Conservation (phyloP, 345 rosid species). For the Aurinia saxatilis region DNA sequence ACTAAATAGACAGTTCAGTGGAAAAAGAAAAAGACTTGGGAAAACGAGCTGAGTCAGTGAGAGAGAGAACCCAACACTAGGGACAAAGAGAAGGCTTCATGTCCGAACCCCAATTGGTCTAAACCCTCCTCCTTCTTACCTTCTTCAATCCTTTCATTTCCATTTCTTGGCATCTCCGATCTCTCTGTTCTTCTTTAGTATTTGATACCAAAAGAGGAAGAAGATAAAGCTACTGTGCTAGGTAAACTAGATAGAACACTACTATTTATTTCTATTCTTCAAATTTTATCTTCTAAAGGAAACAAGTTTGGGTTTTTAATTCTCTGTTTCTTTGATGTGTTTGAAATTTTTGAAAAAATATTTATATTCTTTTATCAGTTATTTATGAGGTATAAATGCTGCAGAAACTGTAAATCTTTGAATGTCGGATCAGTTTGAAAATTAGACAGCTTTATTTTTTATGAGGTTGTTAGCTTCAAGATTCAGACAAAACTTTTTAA, state of each 20-base stretch:
- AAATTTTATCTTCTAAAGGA: not conserved
- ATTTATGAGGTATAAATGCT: not conserved
- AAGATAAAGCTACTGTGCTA: conserved; percentile 14
- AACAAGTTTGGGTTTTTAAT: not conserved
- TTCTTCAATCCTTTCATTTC: not conserved
- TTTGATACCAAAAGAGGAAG: conserved; percentile 14
- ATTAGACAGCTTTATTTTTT: not conserved
- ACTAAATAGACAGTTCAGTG: conserved; percentile 29
- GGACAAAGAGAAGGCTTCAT: conserved; percentile 12
- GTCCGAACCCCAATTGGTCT: conserved; percentile 11
- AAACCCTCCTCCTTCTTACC: not conserved
- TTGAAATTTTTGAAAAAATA: too few species aligned
- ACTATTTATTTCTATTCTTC: not conserved
- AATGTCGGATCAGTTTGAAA: not conserved
- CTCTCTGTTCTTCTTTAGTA: conserved; percentile 1
- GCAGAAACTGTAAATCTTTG: not conserved
- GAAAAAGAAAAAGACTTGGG: conserved; percentile 16
- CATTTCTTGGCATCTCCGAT: not conserved
- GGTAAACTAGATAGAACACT: conserved; percentile 15
- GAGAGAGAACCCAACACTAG: conserved; percentile 28
- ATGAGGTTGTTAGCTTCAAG: conserved; percentile 9
- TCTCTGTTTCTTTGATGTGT: not conserved
- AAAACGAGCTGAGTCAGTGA: too few species aligned
- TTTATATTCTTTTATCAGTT: not conserved
- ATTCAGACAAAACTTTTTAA: not conserved